Conservation (phyloP, 2,329 filamentous ascomycete genomes). For the Pochonia chlamydosporia region DNA sequence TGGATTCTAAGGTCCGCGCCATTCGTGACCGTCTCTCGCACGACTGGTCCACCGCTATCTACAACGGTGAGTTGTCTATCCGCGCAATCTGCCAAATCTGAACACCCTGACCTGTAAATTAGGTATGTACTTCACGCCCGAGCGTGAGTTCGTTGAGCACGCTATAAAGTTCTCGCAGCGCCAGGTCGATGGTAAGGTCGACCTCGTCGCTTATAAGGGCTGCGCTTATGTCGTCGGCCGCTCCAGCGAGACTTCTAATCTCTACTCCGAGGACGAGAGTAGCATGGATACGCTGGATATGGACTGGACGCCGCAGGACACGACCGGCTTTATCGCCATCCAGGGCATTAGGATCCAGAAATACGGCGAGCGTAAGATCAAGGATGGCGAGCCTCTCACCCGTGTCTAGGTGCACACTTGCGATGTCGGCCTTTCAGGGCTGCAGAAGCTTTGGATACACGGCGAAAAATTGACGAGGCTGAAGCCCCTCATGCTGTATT, state of each 20-base stretch:
- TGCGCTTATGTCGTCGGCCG: conserved; percentile 40
- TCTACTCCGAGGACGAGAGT: conserved; percentile 44
- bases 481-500: background rate
- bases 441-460: too few species aligned
- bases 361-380: conserved; percentile 25
- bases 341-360: conserved; percentile 61
- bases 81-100: background rate
- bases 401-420: background rate
- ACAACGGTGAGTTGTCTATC: conserved; percentile 34
- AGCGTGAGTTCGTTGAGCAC: conserved; percentile 52
- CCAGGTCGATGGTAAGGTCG: conserved; percentile 30
- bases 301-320: too few species aligned
- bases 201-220: conserved; percentile 39
- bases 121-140: conserved; percentile 46
- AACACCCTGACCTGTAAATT: background rate
- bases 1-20: conserved; percentile 48
- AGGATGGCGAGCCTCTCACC: conserved; percentile 32
- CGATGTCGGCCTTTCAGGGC: background rate
- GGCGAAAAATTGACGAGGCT: background rate
- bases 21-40: conserved; percentile 47
- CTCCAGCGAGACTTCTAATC: conserved; percentile 38
- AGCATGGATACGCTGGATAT: conserved; percentile 47
- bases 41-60: conserved; percentile 32
- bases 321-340: conserved; percentile 60
- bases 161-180: conserved; percentile 55